Evolutionary conservation across 2,329 filamentous ascomycete genomes (phyloP).

Genomic region (Xylariaceae sp.): DNA sequence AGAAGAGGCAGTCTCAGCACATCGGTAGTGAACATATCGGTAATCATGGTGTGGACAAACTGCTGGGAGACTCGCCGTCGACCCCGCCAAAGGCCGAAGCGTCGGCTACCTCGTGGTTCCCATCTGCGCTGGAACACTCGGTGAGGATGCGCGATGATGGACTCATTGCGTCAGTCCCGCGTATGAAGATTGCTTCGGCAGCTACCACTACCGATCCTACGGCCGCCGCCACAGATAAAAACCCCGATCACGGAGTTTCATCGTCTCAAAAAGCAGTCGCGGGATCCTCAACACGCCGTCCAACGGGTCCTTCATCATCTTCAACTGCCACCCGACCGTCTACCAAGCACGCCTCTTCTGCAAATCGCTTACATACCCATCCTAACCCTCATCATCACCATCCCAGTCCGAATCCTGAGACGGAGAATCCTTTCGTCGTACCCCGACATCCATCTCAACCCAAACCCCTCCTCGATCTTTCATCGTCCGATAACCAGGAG

Average conservation of each 20-base stretch:
- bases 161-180: conserved; percentile 12
- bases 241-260: too few species aligned
- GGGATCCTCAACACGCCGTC: conserved; percentile 18
- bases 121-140: conserved; percentile 34
- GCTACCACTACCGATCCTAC: too few species aligned
- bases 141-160: conserved; percentile 22
- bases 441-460: too few species aligned
- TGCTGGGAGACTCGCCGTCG: conserved; percentile 30
- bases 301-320: conserved; percentile 10
- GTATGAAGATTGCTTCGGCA: conserved; percentile 22
- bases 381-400: conserved; percentile 19
- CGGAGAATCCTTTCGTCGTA: too few species aligned
- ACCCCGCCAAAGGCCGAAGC: conserved; percentile 19
- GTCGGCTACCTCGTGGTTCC: conserved; percentile 38
- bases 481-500: conserved; percentile 22
- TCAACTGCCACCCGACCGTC: conserved; percentile 9
- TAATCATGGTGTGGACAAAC: too few species aligned
- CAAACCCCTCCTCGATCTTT: conserved; percentile 29
- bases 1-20: conserved; percentile 22
- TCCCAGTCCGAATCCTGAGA: too few species aligned
- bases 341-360: conserved; percentile 8
- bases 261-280: conserved; percentile 18
- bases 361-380: conserved; percentile 2
- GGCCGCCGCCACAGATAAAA: too few species aligned
- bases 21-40: too few species aligned